phyloP scores from a whole-genome alignment of 257 asterid genomes.

The Solanum chaucha region DNA sequence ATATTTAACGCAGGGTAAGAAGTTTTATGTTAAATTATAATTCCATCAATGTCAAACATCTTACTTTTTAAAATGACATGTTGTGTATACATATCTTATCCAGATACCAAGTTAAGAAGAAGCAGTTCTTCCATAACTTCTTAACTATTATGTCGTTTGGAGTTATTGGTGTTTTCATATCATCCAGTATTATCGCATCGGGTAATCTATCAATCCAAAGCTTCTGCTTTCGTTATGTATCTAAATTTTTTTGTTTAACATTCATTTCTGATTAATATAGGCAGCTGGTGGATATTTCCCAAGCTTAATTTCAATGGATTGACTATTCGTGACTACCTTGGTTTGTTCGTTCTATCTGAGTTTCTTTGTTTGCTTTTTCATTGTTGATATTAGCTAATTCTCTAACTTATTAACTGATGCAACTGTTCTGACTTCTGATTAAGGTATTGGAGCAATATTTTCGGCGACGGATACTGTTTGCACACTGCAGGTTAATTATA shows the following conservation, averaged over 20 bases:
- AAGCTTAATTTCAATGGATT: constrained; percentile 41
- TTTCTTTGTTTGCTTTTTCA: not conserved
- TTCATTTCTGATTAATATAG: constrained; percentile 16
- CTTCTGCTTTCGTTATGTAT: not conserved
- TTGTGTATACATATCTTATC: not conserved
- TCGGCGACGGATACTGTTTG: constrained; percentile 95
- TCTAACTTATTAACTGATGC: not conserved
- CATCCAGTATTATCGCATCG: constrained; percentile 53
- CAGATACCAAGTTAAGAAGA: constrained; percentile 98
- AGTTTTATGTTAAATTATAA: not conserved
- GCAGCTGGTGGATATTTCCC: constrained; percentile 66
- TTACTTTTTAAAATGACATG: not conserved
- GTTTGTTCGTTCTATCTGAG: constrained; percentile 23
- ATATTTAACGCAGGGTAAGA: constrained; percentile 92
- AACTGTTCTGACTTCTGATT: not conserved
- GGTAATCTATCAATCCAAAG: constrained; percentile 27
- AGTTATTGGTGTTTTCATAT: constrained; percentile 76
- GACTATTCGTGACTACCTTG: constrained; percentile 66
- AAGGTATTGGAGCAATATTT: constrained; percentile 81
- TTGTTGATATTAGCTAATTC: constrained; percentile 1
- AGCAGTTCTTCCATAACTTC: constrained; percentile 92
- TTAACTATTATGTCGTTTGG: constrained; percentile 90
- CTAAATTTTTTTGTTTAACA: not conserved
- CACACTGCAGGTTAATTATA: constrained; percentile 67
- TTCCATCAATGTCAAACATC: not conserved